phyloP scores from a whole-genome alignment of 139 green algal species.

The Yamagishiella unicocca region DNA sequence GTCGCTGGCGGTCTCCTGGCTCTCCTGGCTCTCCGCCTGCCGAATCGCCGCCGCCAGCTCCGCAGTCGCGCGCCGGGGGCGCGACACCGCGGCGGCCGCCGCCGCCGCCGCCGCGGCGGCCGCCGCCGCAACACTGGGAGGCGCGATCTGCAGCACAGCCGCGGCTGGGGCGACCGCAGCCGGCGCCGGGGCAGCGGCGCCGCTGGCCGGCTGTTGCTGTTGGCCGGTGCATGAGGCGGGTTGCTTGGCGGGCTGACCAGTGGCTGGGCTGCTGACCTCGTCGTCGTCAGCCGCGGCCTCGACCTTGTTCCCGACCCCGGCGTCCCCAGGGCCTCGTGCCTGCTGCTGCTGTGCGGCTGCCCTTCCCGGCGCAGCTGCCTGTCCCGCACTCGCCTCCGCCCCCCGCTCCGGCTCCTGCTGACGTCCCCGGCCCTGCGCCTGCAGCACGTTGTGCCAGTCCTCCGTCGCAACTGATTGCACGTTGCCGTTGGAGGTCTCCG shows the following conservation, averaged over 20 bases:
- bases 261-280: constrained; percentile 18
- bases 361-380: no score
- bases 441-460: not conserved
- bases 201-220: not conserved
- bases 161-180: not conserved
- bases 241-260: not conserved
- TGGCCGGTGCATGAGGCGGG: not conserved
- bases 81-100: not conserved
- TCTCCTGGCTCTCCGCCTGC: not conserved
- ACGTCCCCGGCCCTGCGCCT: not conserved
- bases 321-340: no score
- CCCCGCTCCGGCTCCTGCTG: not conserved
- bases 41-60: constrained; percentile 4
- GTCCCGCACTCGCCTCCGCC: not conserved
- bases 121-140: not conserved
- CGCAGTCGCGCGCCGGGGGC: not conserved
- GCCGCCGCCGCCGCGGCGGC: not conserved
- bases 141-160: no score
- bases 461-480: not conserved
- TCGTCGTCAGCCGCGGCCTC: not conserved
- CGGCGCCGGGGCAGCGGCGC: not conserved
- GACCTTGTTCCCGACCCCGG: no score
- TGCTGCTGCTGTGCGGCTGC: not conserved
- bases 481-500: not conserved
- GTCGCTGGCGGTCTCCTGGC: not conserved